Percentiles rank a stretch among this genome's conserved stretches.
Conservation (phyloP, 108 stramenopile genomes). For the Nitzschia sp. region DNA sequence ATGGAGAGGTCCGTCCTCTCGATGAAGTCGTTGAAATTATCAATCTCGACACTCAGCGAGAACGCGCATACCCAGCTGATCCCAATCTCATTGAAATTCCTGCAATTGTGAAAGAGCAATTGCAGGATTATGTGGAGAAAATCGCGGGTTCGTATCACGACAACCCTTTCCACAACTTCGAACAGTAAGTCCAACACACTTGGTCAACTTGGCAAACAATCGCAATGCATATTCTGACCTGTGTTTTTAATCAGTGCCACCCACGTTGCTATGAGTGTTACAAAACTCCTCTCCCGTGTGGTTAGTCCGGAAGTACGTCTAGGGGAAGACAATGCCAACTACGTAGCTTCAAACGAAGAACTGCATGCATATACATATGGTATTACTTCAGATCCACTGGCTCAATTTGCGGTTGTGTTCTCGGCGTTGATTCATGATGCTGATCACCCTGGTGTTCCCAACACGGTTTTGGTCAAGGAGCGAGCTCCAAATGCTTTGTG, state of each 20-base stretch:
- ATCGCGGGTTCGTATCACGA: slow-evolving; percentile 30
- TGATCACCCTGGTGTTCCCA: neutral
- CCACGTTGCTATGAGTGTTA: neutral
- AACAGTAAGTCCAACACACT: neutral
- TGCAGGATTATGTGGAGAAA: slow-evolving; percentile 25
- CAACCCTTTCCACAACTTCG: neutral
- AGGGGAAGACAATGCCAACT: neutral
- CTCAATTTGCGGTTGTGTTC: neutral
- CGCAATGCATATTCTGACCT: too few species aligned
- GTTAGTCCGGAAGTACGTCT: neutral
- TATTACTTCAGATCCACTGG: neutral
- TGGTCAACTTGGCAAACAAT: too few species aligned
- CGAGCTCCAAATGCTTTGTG: neutral
- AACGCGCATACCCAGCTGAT: slow-evolving; percentile 4
- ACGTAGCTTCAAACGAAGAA: too few species aligned
- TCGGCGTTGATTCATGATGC: slow-evolving; percentile 1
- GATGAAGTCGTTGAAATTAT: slow-evolving; percentile 29
- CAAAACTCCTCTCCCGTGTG: slow-evolving; percentile 1
- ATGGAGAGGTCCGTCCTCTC: neutral
- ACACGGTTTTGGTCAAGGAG: neutral
- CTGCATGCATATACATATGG: neutral
- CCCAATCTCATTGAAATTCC: neutral
- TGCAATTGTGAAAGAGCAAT: slow-evolving; percentile 12
- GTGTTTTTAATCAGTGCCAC: neutral
- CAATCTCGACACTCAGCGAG: slow-evolving; percentile 2